phyloP scores from a whole-genome alignment of 2,329 filamentous ascomycete species.

The Huntiella savannae region DNA sequence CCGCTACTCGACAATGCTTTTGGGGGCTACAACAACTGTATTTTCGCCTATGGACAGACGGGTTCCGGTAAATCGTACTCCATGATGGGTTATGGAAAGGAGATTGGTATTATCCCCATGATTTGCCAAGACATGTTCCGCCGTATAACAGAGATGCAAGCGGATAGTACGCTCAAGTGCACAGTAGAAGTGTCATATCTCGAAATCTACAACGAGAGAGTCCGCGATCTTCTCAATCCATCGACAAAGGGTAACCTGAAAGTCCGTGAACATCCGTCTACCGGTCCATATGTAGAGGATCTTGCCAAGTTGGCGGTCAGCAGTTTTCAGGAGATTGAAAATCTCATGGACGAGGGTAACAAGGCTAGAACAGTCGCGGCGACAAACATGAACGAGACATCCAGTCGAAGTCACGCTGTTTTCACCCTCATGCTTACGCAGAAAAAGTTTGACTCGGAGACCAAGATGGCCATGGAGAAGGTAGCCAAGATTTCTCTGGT shows the following conservation, averaged over 20 bases:
- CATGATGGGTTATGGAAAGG: conserved; percentile 98
- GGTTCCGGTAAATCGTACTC: conserved; percentile 98
- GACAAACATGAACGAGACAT: conserved; percentile 99
- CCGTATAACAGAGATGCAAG: conserved; percentile 51
- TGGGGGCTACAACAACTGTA: conserved; percentile 97
- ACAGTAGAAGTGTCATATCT: conserved; percentile 97
- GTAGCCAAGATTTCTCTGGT: conserved; percentile 96
- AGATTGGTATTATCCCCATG: conserved; percentile 84
- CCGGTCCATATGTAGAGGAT: conserved; percentile 95
- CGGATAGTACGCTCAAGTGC: conserved; percentile 60
- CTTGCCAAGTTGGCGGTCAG: conserved; percentile 85
- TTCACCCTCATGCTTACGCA: conserved; percentile 93
- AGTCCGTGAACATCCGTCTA: conserved; percentile 92
- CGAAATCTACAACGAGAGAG: conserved; percentile 97
- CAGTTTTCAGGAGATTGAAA: conserved; percentile 87
- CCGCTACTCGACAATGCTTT: conserved; percentile 96
- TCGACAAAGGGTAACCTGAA: conserved; percentile 91
- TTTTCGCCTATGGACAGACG: conserved; percentile 96
- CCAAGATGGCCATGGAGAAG: conserved; percentile 94
- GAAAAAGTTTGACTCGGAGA: conserved; percentile 76
- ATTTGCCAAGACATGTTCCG: conserved; percentile 98
- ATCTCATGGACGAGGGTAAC: conserved; percentile 98
- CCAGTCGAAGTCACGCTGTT: conserved; percentile 91
- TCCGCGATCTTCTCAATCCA: conserved; percentile 86
- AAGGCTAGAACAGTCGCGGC: conserved; percentile 95